Evolutionary conservation across 371 early-diverging fungal species (phyloP).

Genomic region (Mucor irregularis): DNA sequence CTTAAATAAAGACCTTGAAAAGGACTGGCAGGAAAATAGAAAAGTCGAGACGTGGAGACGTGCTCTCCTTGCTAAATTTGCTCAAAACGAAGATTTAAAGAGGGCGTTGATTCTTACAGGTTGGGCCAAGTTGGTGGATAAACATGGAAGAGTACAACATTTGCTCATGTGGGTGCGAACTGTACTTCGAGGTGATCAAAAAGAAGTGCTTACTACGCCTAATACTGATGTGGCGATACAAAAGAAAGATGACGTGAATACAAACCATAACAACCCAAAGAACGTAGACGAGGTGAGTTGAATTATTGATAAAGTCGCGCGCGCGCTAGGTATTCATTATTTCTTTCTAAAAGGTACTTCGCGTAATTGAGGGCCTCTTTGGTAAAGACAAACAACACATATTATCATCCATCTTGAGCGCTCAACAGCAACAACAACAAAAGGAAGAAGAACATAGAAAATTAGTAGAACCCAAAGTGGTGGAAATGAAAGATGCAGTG

Average conservation of each 20-base stretch:
- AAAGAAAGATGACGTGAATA: constrained; percentile 11
- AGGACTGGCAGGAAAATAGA: constrained; percentile 18
- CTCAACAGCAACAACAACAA: neutral
- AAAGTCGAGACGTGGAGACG: constrained; percentile 20
- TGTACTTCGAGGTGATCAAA: constrained; percentile 24
- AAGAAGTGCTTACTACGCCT: too few relatives aligned
- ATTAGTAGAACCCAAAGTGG: constrained; percentile 9
- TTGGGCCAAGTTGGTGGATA: constrained; percentile 29
- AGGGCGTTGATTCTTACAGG: constrained; percentile 31
- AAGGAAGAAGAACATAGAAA: neutral
- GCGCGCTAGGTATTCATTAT: neutral
- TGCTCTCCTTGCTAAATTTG: constrained; percentile 31
- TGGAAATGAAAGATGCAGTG: constrained; percentile 32
- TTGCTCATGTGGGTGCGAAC: constrained; percentile 32
- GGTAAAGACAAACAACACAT: constrained; percentile 26
- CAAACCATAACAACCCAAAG: neutral
- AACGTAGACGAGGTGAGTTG: neutral
- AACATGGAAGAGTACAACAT: constrained; percentile 9
- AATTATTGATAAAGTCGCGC: too few relatives aligned
- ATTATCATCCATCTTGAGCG: constrained; percentile 9
- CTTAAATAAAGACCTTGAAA: constrained; percentile 8
- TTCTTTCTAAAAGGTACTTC: constrained; percentile 12
- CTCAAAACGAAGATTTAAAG: constrained; percentile 33
- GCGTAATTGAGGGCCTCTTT: constrained; percentile 24
- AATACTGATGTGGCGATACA: neutral